phyloP scores from a whole-genome alignment of 768 basidiomycete genomes.

The Dioszegia aurantiaca region DNA sequence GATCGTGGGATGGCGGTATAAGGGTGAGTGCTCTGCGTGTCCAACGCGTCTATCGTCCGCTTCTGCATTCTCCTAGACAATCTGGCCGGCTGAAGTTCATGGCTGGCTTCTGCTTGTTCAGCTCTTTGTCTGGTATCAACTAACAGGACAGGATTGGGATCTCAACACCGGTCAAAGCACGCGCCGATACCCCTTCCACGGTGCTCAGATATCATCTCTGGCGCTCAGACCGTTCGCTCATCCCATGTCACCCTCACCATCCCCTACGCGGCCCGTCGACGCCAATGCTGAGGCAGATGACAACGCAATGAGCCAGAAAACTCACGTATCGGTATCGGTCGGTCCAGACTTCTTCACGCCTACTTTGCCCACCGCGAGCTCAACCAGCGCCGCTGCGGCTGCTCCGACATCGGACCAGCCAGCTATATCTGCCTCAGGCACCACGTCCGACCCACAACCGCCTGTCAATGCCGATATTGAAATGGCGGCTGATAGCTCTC shows the following conservation, averaged over 20 bases:
- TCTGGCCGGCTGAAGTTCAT: too few species aligned
- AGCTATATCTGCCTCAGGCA: too few species aligned
- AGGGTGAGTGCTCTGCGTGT: constrained; percentile 62
- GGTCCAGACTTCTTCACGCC: constrained; percentile 32
- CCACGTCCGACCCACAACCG: too few species aligned
- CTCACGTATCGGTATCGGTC: constrained; percentile 23
- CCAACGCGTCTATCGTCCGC: too few species aligned
- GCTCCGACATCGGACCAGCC: too few species aligned
- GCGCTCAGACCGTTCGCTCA: constrained; percentile 65
- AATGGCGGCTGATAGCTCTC: background rate
- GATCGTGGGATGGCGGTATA: constrained; percentile 90
- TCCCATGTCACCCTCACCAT: constrained; percentile 43
- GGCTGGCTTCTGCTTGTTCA: too few species aligned
- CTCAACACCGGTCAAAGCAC: constrained; percentile 80
- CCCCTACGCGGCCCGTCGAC: constrained; percentile 18
- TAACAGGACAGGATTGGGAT: constrained; percentile 84
- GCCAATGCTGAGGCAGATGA: constrained; percentile 20
- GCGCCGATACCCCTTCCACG: constrained; percentile 74
- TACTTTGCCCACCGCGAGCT: too few species aligned
- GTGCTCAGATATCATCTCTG: constrained; percentile 77
- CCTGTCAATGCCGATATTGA: background rate
- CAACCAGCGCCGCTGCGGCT: too few species aligned
- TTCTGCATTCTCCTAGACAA: too few species aligned
- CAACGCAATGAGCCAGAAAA: constrained; percentile 1
- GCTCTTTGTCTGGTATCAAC: background rate